Base-by-base conservation (phyloP, 2,329 filamentous ascomycete genomes). In the Pseudogymnoascus pannorum region DNA sequence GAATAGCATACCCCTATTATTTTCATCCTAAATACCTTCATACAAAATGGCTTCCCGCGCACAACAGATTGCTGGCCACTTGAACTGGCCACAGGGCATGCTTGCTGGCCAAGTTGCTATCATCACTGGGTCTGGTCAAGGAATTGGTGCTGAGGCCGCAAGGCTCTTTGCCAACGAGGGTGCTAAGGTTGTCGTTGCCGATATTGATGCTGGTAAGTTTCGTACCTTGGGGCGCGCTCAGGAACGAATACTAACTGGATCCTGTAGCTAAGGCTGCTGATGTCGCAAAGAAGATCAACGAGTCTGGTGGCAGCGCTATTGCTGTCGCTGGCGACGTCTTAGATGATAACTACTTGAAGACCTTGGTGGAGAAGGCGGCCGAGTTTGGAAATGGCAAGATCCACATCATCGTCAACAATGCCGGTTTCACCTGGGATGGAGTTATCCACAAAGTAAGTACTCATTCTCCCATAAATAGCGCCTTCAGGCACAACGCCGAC, bases 341-440 rank as follows among this genome's bases (percentile, higher is more conserved):
- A 20, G 81, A 90, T 71, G 78, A 84, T 54, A 76, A 79, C 18
- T 93, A 94, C 74, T 81, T 92, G 71, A 80, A 84, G 63, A 77
- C 79, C 8, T 82, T 96, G n/a, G 85, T 96, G 24, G 79, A 86
- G 71, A 84, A 86, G 70, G 82, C 91, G 0, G 91, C 89, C 1
- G 87, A 87, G 57, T 95, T 96, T 71, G 92, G 92, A 62, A 78
- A 82, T 66, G 91, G 91, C 70, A 95, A 95, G 79, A 92, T 96
- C 65, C 88, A 96, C 74, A 88, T 94, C 72, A 87, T 96, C 61
- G 89, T 96, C 63, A 95, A 96, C 76, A 96, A 96, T 73, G 92
- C 91, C 0, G 91, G 91, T 42, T 95, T 91, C 76, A 96, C 92
- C 0, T 96, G 91, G 90, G 92, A 96, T 73, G 92, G 88, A 5